Base-by-base conservation (phyloP, 352 stramenopile species). In the Pythium rhizo-oryzae region DNA sequence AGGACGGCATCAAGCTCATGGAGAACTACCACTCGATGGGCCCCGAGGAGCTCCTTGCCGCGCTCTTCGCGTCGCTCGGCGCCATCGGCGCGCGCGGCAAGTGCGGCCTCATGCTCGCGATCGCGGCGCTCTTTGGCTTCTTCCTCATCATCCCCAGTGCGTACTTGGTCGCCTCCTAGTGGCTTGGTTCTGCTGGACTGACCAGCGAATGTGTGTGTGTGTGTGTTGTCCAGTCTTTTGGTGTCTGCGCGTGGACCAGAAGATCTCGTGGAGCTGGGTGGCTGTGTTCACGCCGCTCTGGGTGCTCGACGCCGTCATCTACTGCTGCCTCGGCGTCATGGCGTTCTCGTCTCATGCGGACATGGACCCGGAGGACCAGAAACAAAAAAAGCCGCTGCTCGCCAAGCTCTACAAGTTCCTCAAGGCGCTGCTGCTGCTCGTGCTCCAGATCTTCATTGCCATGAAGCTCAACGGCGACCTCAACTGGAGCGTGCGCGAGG, bases 1-100 rank as follows among this genome's bases (percentile, higher is more conserved):
- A 96, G 77, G 86, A 96, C 67, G 88, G 88, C n/a, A 84, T 96
- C 52, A 96, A 94, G 72, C 67, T 96, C 50, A 93, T 96, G 84
- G 84, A 93, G 59, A 89, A 96, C 70, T 94, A 91, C 63, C 82
- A 79, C 59, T 90, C 82, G 66, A 90, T 96, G 83, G 85, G 86
- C 65, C 77, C 85, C 4, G 85, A 94, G 65, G 75, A 93, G 57
- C 83, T 92, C 74, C 81, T 81, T 54, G 71, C 76, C 33, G 67
- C 89, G 64, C 73, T 95, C 39, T 89, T 95, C 60, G 77, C 83
- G 16, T 93, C 87, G 46, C 81, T 95, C 49, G 84, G 84, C 21
- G 83, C 85, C 19, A 87, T 93, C 24, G 87, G 87, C 6, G 61
- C 80, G 30, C 80, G 71, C 59, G 84, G 85, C 52, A 92, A 93